Percentiles rank a stretch among this genome's conserved stretches.
Evolutionary conservation across 305 asterid genomes (phyloP).

Genomic region (Caryopteris hybrid): DNA sequence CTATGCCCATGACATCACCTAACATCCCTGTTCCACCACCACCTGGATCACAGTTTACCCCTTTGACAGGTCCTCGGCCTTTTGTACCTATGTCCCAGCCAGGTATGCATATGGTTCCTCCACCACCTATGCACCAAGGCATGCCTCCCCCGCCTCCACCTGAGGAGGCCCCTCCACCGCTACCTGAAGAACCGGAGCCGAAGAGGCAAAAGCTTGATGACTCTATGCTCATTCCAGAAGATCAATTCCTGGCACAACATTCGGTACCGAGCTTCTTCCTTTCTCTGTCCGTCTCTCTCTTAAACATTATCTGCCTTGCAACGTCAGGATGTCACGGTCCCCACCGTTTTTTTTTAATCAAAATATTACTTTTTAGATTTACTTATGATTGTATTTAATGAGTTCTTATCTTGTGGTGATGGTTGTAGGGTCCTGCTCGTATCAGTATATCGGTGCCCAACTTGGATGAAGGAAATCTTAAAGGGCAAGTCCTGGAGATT

Average conservation of each 20-base stretch:
- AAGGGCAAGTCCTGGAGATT: slow-evolving; percentile 87
- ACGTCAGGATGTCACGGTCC: not conserved
- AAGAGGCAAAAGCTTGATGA: slow-evolving; percentile 90
- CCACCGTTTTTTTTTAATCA: not conserved
- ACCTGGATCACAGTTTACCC: slow-evolving; percentile 83
- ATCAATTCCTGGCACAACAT: slow-evolving; percentile 75
- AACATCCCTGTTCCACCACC: slow-evolving; percentile 66
- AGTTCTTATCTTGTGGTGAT: slow-evolving; percentile 5
- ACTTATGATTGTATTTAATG: not conserved
- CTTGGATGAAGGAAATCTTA: slow-evolving; percentile 87
- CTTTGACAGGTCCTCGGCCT: slow-evolving; percentile 58
- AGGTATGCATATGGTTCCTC: slow-evolving; percentile 71
- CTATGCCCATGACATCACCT: slow-evolving; percentile 61
- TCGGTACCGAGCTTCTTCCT: slow-evolving; percentile 36
- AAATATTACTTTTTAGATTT: not conserved
- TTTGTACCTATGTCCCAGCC: slow-evolving; percentile 55
- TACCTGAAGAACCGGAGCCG: slow-evolving; percentile 94
- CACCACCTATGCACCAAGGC: slow-evolving; percentile 78
- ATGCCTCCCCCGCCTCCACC: slow-evolving; percentile 96
- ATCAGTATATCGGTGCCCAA: slow-evolving; percentile 71
- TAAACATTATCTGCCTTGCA: not conserved
- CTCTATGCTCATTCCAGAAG: slow-evolving; percentile 76
- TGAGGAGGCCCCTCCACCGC: slow-evolving; percentile 94
- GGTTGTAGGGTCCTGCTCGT: slow-evolving; percentile 76
- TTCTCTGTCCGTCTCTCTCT: not conserved